These are phyloP conservation scores for Paraconiothyrium sp. DNA, from an alignment of 2,329 filamentous ascomycete genomes.

Conservation along the genomic window DNA sequence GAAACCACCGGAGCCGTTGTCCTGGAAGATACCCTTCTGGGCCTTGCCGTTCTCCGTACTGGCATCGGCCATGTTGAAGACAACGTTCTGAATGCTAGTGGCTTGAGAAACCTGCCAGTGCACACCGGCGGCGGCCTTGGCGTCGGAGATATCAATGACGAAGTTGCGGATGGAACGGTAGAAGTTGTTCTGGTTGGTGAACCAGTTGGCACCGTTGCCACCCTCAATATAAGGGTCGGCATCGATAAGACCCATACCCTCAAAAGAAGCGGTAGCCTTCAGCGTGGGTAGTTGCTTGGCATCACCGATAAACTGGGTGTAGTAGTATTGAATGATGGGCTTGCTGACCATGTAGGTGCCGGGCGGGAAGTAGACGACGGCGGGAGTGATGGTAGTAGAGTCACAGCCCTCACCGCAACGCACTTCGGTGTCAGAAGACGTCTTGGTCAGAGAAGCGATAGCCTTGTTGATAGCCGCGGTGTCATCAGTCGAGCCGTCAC, in stretches of 20 bases:
- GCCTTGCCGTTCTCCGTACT: conserved; percentile 49
- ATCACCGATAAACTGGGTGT: conserved; percentile 92
- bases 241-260: conserved; percentile 89
- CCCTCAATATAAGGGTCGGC: conserved; percentile 79
- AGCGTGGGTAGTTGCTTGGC: conserved; percentile 75
- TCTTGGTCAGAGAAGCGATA: conserved; percentile 55
- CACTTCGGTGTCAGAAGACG: conserved; percentile 65
- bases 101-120: conserved; percentile 76
- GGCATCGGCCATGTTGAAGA: conserved; percentile 65
- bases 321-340: conserved; percentile 85
- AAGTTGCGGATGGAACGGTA: conserved; percentile 66
- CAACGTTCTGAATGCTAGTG: conserved; percentile 69
- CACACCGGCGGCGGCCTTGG: conserved; percentile 59
- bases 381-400: conserved; percentile 83
- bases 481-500: conserved; percentile 78
- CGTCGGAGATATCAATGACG: conserved; percentile 58
- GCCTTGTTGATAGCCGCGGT: conserved; percentile 88
- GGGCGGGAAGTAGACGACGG: conserved; percentile 78
- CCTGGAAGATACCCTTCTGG: conserved; percentile 69
- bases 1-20: conserved; percentile 69
- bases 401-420: conserved; percentile 86
- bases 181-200: conserved; percentile 65
- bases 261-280: conserved; percentile 70
- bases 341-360: conserved; percentile 63
- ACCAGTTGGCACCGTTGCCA: conserved; percentile 64